These are phyloP conservation scores for Coemansia asiatica DNA, from an alignment of 192 early-diverging fungal genomes.

Conservation along the genomic window DNA sequence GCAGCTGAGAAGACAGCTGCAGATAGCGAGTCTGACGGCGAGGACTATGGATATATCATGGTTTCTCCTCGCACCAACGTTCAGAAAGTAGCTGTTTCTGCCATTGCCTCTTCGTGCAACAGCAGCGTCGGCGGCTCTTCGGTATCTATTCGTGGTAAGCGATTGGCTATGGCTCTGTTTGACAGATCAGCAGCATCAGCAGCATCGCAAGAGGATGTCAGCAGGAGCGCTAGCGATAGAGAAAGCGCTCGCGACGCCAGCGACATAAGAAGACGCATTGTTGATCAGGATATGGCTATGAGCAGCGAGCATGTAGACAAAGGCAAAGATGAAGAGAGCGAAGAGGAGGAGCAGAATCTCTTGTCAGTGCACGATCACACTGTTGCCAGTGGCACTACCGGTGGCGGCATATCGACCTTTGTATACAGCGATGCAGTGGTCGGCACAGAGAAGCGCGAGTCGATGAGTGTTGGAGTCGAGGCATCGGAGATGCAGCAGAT, in stretches of 20 bases:
- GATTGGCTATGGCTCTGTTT: constrained; percentile 7
- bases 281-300: not conserved
- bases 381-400: not conserved
- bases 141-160: constrained; percentile 6
- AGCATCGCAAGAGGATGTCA: constrained; percentile 5
- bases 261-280: not conserved
- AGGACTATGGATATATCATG: constrained; percentile 57
- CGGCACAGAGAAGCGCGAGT: constrained; percentile 13
- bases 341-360: not conserved
- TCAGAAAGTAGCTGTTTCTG: constrained; percentile 30
- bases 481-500: constrained; percentile 19
- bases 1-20: constrained; percentile 1
- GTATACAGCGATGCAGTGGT: not conserved
- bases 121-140: constrained; percentile 18
- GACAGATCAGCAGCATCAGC: constrained; percentile 8
- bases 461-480: constrained; percentile 31
- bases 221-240: constrained; percentile 4
- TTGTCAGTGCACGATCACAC: not conserved
- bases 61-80: constrained; percentile 51
- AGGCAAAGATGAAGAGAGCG: not conserved
- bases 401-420: not conserved
- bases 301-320: constrained; percentile 3
- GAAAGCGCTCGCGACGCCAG: constrained; percentile 24
- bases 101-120: constrained; percentile 17
- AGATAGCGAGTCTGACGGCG: constrained; percentile 33